Evolutionary conservation across 129 eudicot genomes (phyloP).

Genomic region (Pseudognaphalium luteoalbum): DNA sequence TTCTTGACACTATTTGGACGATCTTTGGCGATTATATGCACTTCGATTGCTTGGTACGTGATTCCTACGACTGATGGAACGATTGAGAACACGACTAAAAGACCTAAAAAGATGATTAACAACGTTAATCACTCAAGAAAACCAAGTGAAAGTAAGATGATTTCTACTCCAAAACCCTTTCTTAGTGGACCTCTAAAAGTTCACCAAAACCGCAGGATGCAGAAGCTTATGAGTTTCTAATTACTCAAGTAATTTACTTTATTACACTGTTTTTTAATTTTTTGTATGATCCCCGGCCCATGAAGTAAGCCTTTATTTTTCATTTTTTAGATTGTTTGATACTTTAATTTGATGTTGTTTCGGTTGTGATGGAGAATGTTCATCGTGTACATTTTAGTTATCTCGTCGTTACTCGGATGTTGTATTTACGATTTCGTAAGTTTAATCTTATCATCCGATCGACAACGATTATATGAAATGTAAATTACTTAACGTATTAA

Average conservation of each 20-base stretch:
- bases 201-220: constrained; percentile 25
- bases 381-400: constrained; percentile 6
- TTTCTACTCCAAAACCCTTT: constrained; percentile 33
- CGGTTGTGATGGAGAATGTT: background rate
- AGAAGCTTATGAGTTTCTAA: constrained; percentile 39
- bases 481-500: constrained; percentile 14
- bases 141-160: constrained; percentile 24
- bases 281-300: background rate
- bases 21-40: constrained; percentile 53
- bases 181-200: constrained; percentile 35
- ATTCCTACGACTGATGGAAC: constrained; percentile 42
- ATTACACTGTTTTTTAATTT: background rate
- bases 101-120: constrained; percentile 36
- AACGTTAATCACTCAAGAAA: constrained; percentile 25
- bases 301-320: background rate
- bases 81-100: background rate
- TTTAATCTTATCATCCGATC: background rate
- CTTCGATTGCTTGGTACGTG: constrained; percentile 57
- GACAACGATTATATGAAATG: background rate
- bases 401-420: background rate
- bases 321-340: background rate
- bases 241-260: background rate
- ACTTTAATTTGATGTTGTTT: background rate
- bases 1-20: constrained; percentile 53
- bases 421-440: background rate